Base-by-base conservation (phyloP, 306 rosid species). In the Erythrophleum fordii region DNA sequence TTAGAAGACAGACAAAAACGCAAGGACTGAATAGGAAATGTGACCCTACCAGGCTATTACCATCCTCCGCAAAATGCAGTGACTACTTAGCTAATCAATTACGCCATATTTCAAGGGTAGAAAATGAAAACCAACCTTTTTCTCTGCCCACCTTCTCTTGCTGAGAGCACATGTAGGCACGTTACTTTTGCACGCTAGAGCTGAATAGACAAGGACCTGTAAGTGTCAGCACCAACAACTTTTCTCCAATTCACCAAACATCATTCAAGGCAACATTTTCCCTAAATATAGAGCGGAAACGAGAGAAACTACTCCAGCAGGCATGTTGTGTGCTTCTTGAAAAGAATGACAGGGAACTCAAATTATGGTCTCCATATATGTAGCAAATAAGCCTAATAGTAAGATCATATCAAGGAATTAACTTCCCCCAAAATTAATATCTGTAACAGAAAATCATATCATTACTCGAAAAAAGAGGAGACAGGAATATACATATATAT, bases 141-240 rank as follows among this genome's bases (percentile, higher is more conserved):
- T 23, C 48, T 28, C n/a, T 69, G 35, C 35, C n/a, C n/a, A 31
- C 2, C 4, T 53, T 6, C 1, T 7, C 62, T 65, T 18, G 12
- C 3, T 41, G 61, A 55, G 83, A 69, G 85, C 88, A 81, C 85
- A 80, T 83, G 89, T 23, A 72, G 16, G 39, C 86, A 88, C 79
- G 88, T 81, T 86, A 81, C 86, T 59, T 81, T 83, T 73, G 76
- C 78, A 58, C 65, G 34, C 45, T 58, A 62, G 72, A 67, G 76
- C 65, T 83, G 23, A 49, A 65, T 48, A 45, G 46, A 64, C 9
- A 76, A n/a, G 49, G 80, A 18, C 72, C 75, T 74, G 70, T 6
- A 77, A 81, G 20, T 84, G 84, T 67, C 55, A 75, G 81, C 84
- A 65, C 53, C 59, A 74, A 75, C 80, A 23, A 76, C 80, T 78